Evolutionary conservation across 139 green algal genomes (phyloP).

Genomic region (Closterium sp.): DNA sequence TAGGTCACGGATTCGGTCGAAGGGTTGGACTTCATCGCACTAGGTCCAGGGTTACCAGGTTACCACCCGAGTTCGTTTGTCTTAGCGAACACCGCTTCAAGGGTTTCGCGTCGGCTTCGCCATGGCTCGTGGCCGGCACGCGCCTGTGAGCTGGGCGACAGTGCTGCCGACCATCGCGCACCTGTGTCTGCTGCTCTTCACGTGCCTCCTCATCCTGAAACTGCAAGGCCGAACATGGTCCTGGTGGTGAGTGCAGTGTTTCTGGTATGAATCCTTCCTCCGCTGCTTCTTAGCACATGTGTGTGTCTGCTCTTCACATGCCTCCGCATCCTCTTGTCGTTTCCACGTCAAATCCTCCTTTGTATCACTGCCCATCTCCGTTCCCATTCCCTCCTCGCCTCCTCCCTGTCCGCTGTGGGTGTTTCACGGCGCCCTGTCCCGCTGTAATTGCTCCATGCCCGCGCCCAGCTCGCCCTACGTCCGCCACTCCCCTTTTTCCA

Average conservation of each 20-base stretch:
- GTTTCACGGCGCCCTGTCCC: too few species aligned
- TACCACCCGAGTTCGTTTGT: background rate
- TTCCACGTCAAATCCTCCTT: background rate
- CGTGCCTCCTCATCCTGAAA: slow-evolving; percentile 9
- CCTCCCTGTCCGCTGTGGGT: too few species aligned
- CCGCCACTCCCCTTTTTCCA: background rate
- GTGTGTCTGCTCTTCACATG: background rate
- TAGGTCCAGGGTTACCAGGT: background rate
- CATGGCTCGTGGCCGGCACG: background rate
- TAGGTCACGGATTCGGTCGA: background rate
- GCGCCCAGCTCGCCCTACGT: background rate
- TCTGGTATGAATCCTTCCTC: too few species aligned
- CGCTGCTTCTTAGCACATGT: too few species aligned
- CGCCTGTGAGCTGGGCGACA: background rate
- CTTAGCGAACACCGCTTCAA: background rate
- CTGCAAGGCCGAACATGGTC: background rate
- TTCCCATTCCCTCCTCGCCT: too few species aligned
- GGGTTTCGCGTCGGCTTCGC: background rate
- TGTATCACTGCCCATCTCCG: too few species aligned
- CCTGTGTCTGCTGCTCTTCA: slow-evolving; percentile 27
- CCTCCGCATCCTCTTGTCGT: background rate
- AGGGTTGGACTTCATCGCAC: background rate
- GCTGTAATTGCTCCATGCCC: too few species aligned
- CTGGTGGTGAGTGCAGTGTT: slow-evolving; percentile 9
- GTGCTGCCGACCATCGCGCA: slow-evolving; percentile 9